Evolutionary conservation across 345 rosid species (phyloP).

Genomic region (Abelmoschus esculentus): DNA sequence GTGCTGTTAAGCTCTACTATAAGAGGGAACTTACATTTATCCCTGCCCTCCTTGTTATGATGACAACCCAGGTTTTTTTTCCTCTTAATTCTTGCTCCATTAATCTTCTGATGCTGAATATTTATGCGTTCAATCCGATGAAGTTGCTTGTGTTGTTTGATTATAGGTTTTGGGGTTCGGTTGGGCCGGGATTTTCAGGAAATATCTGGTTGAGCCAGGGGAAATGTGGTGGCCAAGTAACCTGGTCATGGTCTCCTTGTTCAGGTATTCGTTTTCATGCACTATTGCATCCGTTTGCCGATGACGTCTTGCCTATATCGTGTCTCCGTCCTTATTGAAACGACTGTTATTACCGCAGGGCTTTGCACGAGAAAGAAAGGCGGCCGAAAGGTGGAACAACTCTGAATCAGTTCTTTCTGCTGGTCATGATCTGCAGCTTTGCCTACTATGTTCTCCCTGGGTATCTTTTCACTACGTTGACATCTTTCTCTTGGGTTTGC

Average conservation of each 20-base stretch:
- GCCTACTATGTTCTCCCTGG: slow-evolving; percentile 63
- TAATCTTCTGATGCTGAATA: not conserved
- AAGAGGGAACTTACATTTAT: slow-evolving; percentile 48
- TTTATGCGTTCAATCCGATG: not conserved
- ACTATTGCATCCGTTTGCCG: not conserved
- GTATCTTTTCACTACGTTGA: slow-evolving; percentile 39
- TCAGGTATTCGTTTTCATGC: slow-evolving; percentile 39
- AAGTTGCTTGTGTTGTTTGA: slow-evolving; percentile 3
- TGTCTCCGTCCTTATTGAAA: not conserved
- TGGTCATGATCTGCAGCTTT: slow-evolving; percentile 50
- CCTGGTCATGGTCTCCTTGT: slow-evolving; percentile 71
- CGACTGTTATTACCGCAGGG: slow-evolving; percentile 30
- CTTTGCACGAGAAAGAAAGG: slow-evolving; percentile 55
- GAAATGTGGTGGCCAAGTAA: slow-evolving; percentile 90
- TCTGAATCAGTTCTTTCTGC: slow-evolving; percentile 57
- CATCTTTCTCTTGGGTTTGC: slow-evolving; percentile 75
- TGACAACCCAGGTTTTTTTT: slow-evolving; percentile 66
- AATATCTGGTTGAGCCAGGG: slow-evolving; percentile 71
- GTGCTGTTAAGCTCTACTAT: slow-evolving; percentile 56
- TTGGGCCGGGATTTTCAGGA: slow-evolving; percentile 75
- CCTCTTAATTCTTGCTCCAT: not conserved
- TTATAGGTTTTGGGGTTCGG: slow-evolving; percentile 69
- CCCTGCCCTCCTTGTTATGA: slow-evolving; percentile 56
- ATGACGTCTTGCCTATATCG: too few species aligned
- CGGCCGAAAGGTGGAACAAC: slow-evolving; percentile 40